phyloP scores from a whole-genome alignment of 768 basidiomycete species.

The Suillus occidentalis region DNA sequence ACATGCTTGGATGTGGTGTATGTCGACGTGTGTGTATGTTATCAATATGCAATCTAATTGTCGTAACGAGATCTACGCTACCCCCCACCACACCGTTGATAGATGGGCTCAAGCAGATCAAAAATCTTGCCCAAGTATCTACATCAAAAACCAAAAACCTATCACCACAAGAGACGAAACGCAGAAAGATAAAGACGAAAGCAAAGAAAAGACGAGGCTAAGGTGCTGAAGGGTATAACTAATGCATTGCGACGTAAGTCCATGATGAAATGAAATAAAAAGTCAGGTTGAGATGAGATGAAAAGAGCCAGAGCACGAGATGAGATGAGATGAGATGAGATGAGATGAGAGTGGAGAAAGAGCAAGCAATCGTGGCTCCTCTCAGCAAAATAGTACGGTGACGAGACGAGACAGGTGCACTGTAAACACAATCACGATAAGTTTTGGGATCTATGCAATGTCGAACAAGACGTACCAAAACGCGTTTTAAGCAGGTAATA shows the following conservation, averaged over 20 bases:
- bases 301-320: neutral
- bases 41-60: too few relatives aligned
- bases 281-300: neutral
- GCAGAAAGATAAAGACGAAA: too few relatives aligned
- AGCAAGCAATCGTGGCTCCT: neutral
- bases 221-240: neutral
- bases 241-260: neutral
- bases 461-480: neutral
- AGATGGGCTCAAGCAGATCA: neutral
- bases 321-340: neutral
- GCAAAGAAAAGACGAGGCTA: neutral
- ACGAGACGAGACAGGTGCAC: neutral
- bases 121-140: neutral
- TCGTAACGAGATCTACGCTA: too few relatives aligned
- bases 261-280: constrained; percentile 1
- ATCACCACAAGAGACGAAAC: neutral
- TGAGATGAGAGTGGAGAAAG: neutral
- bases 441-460: neutral
- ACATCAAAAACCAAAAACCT: neutral
- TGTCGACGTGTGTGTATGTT: too few relatives aligned
- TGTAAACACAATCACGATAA: neutral
- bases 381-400: neutral
- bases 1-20: too few relatives aligned
- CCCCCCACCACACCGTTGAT: neutral
- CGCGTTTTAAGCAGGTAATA: neutral